Evolutionary conservation across 208 protist genomes (phyloP).

Genomic region (Vickermania ingenoplastis): DNA sequence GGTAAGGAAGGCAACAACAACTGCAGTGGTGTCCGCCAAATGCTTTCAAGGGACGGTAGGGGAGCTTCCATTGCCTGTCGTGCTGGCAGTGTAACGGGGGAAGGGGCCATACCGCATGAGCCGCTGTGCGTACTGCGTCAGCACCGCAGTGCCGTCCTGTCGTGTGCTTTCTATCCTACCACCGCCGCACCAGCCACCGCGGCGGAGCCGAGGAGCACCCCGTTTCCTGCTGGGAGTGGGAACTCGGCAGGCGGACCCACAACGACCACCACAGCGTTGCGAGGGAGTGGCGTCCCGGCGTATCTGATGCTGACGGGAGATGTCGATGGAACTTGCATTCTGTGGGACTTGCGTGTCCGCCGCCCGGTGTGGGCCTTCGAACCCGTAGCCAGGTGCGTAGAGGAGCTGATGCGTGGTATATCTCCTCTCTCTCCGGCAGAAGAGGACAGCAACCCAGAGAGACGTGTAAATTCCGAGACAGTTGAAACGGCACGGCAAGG

Average conservation of each 20-base stretch:
- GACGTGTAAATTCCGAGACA: too few species aligned
- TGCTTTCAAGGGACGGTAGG: too few species aligned
- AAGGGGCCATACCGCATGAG: constrained; percentile 13
- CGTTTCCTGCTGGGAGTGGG: background rate
- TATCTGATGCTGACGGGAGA: constrained; percentile 62
- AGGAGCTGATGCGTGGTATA: background rate
- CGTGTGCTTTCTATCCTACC: constrained; percentile 37
- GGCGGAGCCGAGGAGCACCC: background rate
- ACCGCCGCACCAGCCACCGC: constrained; percentile 6
- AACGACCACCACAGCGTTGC: too few species aligned
- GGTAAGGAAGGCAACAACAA: too few species aligned
- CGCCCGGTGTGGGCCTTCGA: constrained; percentile 29
- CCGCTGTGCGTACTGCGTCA: constrained; percentile 64
- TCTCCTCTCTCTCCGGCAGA: too few species aligned
- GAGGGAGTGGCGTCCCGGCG: too few species aligned
- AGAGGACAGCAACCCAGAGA: too few species aligned
- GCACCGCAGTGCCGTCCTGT: constrained; percentile 44
- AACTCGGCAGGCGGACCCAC: too few species aligned
- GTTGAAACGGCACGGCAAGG: too few species aligned
- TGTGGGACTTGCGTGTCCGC: constrained; percentile 66
- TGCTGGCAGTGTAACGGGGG: too few species aligned
- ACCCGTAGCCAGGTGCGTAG: constrained; percentile 8
- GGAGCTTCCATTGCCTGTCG: too few species aligned
- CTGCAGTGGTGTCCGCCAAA: too few species aligned
- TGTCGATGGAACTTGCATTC: constrained; percentile 37